phyloP scores from a whole-genome alignment of 495 filamentous ascomycete species.

The Pyrenula massariospora region DNA sequence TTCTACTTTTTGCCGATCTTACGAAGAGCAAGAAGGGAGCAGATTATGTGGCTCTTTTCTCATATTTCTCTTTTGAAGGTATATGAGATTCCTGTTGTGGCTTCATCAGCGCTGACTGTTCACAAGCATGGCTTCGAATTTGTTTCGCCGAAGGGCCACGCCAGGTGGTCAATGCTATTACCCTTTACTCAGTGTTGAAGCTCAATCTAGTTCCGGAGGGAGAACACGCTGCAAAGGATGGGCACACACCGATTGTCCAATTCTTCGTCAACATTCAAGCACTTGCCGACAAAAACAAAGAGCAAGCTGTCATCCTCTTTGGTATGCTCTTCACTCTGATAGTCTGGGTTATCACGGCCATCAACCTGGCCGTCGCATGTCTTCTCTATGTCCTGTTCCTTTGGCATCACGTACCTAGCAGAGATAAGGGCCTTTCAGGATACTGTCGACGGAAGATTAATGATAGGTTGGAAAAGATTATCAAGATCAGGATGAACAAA shows the following conservation, averaged over 20 bases:
- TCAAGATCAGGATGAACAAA: conserved; percentile 70
- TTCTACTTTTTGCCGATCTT: conserved; percentile 84
- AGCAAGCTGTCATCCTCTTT: conserved; percentile 68
- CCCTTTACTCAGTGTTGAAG: conserved; percentile 67
- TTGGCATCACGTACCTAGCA: conserved; percentile 72
- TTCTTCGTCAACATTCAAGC: conserved; percentile 69
- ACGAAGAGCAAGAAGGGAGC: conserved; percentile 84
- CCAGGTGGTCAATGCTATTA: conserved; percentile 78
- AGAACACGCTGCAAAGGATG: conserved; percentile 34
- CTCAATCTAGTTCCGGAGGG: conserved; percentile 55
- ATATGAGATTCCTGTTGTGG: conserved; percentile 12
- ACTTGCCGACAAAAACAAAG: conserved; percentile 51
- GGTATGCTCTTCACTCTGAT: conserved; percentile 87
- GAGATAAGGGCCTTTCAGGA: conserved; percentile 63
- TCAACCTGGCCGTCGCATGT: conserved; percentile 60
- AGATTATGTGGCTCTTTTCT: conserved; percentile 85
- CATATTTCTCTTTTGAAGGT: conserved; percentile 92
- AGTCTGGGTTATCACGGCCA: conserved; percentile 73
- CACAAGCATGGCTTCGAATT: conserved; percentile 70
- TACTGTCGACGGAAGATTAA: conserved; percentile 91
- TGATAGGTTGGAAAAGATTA: conserved; percentile 65
- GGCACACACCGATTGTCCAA: conserved; percentile 37
- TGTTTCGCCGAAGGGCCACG: conserved; percentile 84
- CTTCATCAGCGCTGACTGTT: conserved; percentile 8
- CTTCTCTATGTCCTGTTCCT: conserved; percentile 78